Conservation (phyloP, 345 rosid species). For the Gossypium raimondii region DNA sequence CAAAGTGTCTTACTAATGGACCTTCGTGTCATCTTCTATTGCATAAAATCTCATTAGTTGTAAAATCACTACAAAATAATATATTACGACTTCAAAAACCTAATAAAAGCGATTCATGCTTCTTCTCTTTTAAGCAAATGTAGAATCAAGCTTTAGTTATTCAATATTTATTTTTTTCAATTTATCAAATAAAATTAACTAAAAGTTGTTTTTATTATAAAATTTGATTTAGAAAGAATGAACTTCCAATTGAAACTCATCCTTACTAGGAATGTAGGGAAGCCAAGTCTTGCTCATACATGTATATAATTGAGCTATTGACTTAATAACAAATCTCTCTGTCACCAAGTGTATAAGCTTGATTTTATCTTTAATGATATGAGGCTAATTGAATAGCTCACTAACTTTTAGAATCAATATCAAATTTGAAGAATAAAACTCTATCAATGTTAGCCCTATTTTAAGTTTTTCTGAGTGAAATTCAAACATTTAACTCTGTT, state of each 20-base stretch:
- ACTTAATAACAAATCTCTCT: neutral
- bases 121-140: too few species aligned
- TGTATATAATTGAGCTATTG: neutral
- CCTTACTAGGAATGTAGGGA: neutral
- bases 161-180: neutral
- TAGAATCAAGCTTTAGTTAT: neutral
- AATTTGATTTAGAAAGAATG: neutral
- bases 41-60: too few species aligned
- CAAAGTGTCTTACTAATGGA: too few species aligned
- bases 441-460: neutral
- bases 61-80: too few species aligned
- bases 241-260: neutral
- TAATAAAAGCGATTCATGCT: neutral
- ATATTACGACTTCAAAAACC: too few species aligned
- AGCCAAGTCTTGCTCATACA: neutral
- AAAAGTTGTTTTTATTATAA: neutral
- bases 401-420: neutral
- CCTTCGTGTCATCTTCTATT: too few species aligned
- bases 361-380: neutral
- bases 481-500: neutral
- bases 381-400: neutral
- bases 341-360: neutral
- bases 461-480: neutral
- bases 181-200: neutral
- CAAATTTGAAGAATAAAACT: neutral